Base-by-base conservation (phyloP, 495 filamentous ascomycete species). In the Penicillium desertorum region DNA sequence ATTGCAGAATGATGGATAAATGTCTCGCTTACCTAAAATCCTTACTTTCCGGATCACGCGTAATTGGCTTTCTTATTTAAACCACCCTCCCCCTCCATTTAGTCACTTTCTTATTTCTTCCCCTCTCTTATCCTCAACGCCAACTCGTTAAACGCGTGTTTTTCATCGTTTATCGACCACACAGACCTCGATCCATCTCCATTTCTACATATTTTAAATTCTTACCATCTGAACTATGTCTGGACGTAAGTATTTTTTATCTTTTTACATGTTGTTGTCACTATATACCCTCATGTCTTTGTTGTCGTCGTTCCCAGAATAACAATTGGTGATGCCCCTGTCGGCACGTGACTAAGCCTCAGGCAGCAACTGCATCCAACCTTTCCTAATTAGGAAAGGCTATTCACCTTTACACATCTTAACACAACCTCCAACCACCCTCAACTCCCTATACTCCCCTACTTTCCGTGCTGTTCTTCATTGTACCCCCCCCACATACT, bases 201-300 rank as follows among this genome's bases (percentile, higher is more conserved):
- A 57, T 51, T 49, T 63, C 11, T 25, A 11, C n/a, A 1, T 20
- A 19, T 11, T 52, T 52, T 42, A 9, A 29, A 12, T 19, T 52
- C 25, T 39, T 19, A 17, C 57, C 56, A 51, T 45, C 66, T 61
- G 68, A 72, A 90, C 75, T 62, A 96, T 96, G 91, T 92, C 91
- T 90, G 91, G 91, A 89, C 91, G 91, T 96, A 83, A 90, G 91
- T 92, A 71, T 58, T 64, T 64, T 10, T 39, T 23, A 14, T 49
- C 12, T 45, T 63, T 22, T 58, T 12, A 67, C n/a, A 3, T 14
- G 7, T 49, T 54, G 27, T 59, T 51, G 29, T 27, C 45, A 20
- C 37, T 54, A 44, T 59, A 59, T 63, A 42, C 54, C 46, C 49
- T 42, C 37, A 12, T 62, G 57, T 50, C 20, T 68, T 60, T 68